Conservation (phyloP, 2,329 filamentous ascomycete genomes). For the Hypomyces perniciosus region DNA sequence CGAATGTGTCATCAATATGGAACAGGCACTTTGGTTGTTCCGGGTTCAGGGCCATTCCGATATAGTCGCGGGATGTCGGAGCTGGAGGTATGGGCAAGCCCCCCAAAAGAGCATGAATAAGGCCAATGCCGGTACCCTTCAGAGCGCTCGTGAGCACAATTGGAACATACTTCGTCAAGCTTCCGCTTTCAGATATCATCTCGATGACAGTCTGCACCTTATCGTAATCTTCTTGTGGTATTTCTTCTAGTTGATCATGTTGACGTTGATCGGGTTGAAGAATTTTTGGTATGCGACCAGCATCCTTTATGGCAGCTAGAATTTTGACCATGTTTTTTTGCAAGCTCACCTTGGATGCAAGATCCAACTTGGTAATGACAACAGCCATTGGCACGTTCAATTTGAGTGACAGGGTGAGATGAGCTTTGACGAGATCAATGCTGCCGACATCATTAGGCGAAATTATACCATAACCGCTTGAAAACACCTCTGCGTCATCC, state of each 20-base stretch:
- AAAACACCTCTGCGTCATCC: slow-evolving; percentile 54
- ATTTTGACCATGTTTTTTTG: slow-evolving; percentile 66
- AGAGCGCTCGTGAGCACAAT: slow-evolving; percentile 85
- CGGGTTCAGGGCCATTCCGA: slow-evolving; percentile 50
- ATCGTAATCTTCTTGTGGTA: slow-evolving; percentile 50
- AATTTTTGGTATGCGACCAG: slow-evolving; percentile 68
- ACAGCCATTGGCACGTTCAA: slow-evolving; percentile 72
- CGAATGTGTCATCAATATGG: slow-evolving; percentile 87
- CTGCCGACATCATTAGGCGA: slow-evolving; percentile 30
- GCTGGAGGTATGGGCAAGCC: slow-evolving; percentile 62
- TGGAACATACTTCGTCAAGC: slow-evolving; percentile 57
- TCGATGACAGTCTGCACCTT: slow-evolving; percentile 54
- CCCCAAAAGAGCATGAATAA: slow-evolving; percentile 74
- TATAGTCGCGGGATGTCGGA: slow-evolving; percentile 48
- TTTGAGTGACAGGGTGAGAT: slow-evolving; percentile 80
- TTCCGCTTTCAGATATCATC: slow-evolving; percentile 38
- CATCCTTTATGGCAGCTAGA: slow-evolving; percentile 69
- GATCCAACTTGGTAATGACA: slow-evolving; percentile 84
- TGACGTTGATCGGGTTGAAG: slow-evolving; percentile 52
- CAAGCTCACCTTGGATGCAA: slow-evolving; percentile 68
- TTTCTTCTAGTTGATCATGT: slow-evolving; percentile 46
- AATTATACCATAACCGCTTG: slow-evolving; percentile 12
- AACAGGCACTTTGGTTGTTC: slow-evolving; percentile 64
- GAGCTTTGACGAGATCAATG: slow-evolving; percentile 68
- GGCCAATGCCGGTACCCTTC: slow-evolving; percentile 73